phyloP scores from a whole-genome alignment of 306 rosid species.

The Canavalia gladiata region DNA sequence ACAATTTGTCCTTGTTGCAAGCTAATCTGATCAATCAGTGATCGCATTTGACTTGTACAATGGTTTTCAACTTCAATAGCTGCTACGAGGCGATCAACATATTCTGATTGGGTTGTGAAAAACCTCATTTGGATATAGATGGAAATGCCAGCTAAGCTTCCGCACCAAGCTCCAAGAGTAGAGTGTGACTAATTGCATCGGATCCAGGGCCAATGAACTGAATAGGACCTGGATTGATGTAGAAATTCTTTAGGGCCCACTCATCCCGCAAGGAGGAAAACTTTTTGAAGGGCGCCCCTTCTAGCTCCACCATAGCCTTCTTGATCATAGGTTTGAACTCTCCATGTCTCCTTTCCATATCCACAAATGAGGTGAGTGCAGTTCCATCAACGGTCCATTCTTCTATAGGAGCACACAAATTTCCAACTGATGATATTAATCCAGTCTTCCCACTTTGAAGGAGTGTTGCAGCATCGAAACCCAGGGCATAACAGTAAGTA shows the following conservation, averaged over 20 bases:
- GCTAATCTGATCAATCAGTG: too few species aligned
- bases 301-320: slow-evolving; percentile 99
- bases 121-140: too few species aligned
- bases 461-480: slow-evolving; percentile 94
- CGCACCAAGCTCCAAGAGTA: slow-evolving; percentile 86
- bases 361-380: slow-evolving; percentile 90
- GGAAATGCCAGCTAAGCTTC: slow-evolving; percentile 49
- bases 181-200: slow-evolving; percentile 75
- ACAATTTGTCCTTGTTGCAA: too few species aligned
- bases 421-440: slow-evolving; percentile 92
- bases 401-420: slow-evolving; percentile 89
- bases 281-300: slow-evolving; percentile 93
- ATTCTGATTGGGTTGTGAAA: too few species aligned
- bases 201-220: slow-evolving; percentile 89
- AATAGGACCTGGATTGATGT: slow-evolving; percentile 97
- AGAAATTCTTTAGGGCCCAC: slow-evolving; percentile 94
- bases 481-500: slow-evolving; percentile 94
- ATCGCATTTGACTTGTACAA: too few species aligned
- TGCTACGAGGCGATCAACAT: too few species aligned
- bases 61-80: too few species aligned
- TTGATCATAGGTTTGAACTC: slow-evolving; percentile 98
- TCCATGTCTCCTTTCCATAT: slow-evolving; percentile 98
- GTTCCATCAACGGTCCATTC: slow-evolving; percentile 98
- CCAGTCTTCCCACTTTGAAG: slow-evolving; percentile 94
- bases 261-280: slow-evolving; percentile 84